Conservation (phyloP, 148 eudicot species). For the Rheum nobile region DNA sequence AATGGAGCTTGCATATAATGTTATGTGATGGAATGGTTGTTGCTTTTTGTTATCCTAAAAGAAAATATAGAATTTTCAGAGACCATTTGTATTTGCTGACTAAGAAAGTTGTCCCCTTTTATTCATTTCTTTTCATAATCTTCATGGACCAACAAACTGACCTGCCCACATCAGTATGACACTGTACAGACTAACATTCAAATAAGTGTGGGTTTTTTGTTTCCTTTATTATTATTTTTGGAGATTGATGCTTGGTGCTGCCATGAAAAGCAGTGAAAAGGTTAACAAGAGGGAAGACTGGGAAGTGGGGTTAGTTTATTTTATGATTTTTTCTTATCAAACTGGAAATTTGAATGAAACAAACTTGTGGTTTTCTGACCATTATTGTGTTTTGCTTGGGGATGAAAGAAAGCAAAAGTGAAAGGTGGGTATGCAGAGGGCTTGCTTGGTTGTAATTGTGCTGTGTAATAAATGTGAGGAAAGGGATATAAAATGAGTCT, state of each 20-base stretch:
- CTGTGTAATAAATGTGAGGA: background rate
- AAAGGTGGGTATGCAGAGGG: background rate
- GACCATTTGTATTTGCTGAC: slow-evolving; percentile 7
- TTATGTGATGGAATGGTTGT: background rate
- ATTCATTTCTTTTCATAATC: background rate
- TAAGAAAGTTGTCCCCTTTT: background rate
- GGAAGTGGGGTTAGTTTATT: background rate
- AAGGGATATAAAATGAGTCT: background rate
- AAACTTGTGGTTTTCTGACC: background rate
- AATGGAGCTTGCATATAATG: slow-evolving; percentile 8
- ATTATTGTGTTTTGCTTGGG: background rate
- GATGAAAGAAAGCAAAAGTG: background rate
- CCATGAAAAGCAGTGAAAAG: slow-evolving; percentile 4
- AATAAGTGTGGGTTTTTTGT: background rate
- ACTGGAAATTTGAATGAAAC: too few relatives aligned
- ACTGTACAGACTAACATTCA: background rate
- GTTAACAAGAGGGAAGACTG: background rate
- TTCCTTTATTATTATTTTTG: background rate
- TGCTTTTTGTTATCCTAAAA: background rate
- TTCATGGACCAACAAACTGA: background rate
- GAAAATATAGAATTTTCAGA: background rate
- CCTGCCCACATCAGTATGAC: background rate
- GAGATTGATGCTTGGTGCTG: background rate
- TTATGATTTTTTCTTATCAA: too few relatives aligned
- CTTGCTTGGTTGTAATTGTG: background rate